Conservation (phyloP, 768 basidiomycete species). For the Hericium rajendrae region DNA sequence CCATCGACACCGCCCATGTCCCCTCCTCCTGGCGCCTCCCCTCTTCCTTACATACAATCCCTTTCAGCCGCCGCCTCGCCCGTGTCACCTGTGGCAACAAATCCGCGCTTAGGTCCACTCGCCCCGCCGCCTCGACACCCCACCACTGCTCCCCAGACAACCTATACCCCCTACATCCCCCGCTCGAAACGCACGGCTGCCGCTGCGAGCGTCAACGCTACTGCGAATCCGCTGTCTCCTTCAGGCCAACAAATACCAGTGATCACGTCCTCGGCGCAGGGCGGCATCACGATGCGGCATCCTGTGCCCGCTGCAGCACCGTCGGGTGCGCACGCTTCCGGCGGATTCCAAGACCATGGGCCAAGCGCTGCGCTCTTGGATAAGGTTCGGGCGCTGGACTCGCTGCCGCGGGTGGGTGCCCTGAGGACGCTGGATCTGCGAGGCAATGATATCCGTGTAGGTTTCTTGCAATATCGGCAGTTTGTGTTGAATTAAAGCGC, state of each 20-base stretch:
- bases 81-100: neutral
- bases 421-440: constrained; percentile 84
- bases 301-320: constrained; percentile 16
- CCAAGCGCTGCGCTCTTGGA: constrained; percentile 75
- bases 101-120: constrained; percentile 28
- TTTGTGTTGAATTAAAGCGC: neutral
- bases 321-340: neutral
- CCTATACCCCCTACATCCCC: constrained; percentile 79
- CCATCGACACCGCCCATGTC: constrained; percentile 18
- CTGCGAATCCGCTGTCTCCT: constrained; percentile 30
- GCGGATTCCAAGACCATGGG: constrained; percentile 24
- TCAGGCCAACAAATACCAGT: constrained; percentile 49
- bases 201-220: constrained; percentile 16
- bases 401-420: constrained; percentile 75
- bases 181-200: constrained; percentile 39
- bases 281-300: constrained; percentile 42
- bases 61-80: constrained; percentile 21
- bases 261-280: constrained; percentile 47
- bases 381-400: constrained; percentile 85
- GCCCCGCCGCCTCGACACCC: constrained; percentile 44
- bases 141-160: constrained; percentile 47
- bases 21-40: constrained; percentile 24
- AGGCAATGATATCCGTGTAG: constrained; percentile 84
- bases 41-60: constrained; percentile 22
- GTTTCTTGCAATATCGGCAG: constrained; percentile 20